Percentiles rank a stretch among this genome's conserved stretches.
Conservation (phyloP, 2,329 filamentous ascomycete genomes). For the Ascochyta clinopodiicola region DNA sequence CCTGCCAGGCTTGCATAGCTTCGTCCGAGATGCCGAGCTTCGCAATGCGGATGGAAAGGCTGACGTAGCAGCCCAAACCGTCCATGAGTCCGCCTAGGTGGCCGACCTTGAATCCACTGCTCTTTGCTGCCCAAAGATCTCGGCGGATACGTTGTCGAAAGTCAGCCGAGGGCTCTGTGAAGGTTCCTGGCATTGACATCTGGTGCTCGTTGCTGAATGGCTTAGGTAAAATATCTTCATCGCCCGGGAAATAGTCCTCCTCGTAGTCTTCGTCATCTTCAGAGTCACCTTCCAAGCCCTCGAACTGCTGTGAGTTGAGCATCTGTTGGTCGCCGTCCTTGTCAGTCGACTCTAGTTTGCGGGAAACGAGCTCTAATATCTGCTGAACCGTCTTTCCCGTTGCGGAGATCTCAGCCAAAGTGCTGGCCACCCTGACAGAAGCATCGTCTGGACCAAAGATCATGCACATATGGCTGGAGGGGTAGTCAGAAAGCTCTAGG, state of each 20-base stretch:
- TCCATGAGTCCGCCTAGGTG: slow-evolving; percentile 61
- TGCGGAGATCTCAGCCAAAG: slow-evolving; percentile 56
- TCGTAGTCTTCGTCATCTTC: slow-evolving; percentile 41
- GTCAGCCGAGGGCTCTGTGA: slow-evolving; percentile 29
- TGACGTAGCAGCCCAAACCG: slow-evolving; percentile 61
- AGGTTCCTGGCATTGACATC: slow-evolving; percentile 4
- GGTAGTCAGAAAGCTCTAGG: slow-evolving; percentile 66
- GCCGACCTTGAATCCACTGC: slow-evolving; percentile 74
- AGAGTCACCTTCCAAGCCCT: slow-evolving; percentile 37
- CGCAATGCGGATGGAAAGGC: slow-evolving; percentile 71
- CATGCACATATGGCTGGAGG: slow-evolving; percentile 63
- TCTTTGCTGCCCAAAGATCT: slow-evolving; percentile 68
- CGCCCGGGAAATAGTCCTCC: slow-evolving; percentile 46
- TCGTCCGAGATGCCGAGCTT: slow-evolving; percentile 78
- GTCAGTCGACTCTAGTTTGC: slow-evolving; percentile 43
- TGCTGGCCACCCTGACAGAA: slow-evolving; percentile 50
- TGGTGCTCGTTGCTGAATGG: slow-evolving; percentile 16
- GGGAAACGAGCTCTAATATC: slow-evolving; percentile 57
- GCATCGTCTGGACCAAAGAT: slow-evolving; percentile 60
- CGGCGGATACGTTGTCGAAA: slow-evolving; percentile 55
- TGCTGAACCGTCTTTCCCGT: slow-evolving; percentile 56
- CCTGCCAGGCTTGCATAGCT: slow-evolving; percentile 77
- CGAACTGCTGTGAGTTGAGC: slow-evolving; percentile 46
- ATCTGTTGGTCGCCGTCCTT: slow-evolving; percentile 53
- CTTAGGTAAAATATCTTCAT: slow-evolving; percentile 49